phyloP scores from a whole-genome alignment of 352 stramenopile genomes.

The Aphanomyces cochlioides region DNA sequence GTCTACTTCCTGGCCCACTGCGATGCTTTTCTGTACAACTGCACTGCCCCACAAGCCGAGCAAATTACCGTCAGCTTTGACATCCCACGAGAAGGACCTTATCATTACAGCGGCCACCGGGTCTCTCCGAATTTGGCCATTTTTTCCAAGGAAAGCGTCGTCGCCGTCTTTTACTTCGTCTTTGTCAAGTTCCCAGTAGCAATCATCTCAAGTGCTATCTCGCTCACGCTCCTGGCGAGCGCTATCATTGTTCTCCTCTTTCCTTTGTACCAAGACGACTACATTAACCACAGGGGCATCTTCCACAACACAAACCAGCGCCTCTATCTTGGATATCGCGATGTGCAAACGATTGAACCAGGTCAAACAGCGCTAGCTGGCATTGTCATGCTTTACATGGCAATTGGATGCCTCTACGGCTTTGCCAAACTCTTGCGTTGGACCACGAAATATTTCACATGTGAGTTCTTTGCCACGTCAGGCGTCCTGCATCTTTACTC shows the following conservation, averaged over 20 bases:
- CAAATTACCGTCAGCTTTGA: slow-evolving; percentile 48
- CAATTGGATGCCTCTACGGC: slow-evolving; percentile 46
- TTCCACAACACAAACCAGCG: not conserved
- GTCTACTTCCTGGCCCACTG: slow-evolving; percentile 53
- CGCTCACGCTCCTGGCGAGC: slow-evolving; percentile 47
- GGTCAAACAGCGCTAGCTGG: not conserved
- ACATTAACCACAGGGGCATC: not conserved
- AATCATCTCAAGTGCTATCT: slow-evolving; percentile 42
- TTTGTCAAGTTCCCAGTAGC: slow-evolving; percentile 59
- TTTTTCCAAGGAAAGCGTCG: slow-evolving; percentile 57
- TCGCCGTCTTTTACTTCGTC: slow-evolving; percentile 58
- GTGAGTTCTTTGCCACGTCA: slow-evolving; percentile 49
- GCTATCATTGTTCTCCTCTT: slow-evolving; percentile 39
- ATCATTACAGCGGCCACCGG: slow-evolving; percentile 42
- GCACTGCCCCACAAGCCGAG: slow-evolving; percentile 42
- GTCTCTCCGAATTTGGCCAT: slow-evolving; percentile 48
- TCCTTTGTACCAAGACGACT: not conserved
- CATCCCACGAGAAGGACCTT: slow-evolving; percentile 33
- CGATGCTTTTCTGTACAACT: slow-evolving; percentile 67
- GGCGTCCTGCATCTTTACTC: slow-evolving; percentile 5
- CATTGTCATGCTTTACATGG: slow-evolving; percentile 5
- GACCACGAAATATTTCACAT: slow-evolving; percentile 65
- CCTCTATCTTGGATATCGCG: not conserved
- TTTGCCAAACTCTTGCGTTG: slow-evolving; percentile 41
- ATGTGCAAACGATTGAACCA: not conserved